Base-by-base conservation (phyloP, 306 rosid species). In the Citrullus amarus region DNA sequence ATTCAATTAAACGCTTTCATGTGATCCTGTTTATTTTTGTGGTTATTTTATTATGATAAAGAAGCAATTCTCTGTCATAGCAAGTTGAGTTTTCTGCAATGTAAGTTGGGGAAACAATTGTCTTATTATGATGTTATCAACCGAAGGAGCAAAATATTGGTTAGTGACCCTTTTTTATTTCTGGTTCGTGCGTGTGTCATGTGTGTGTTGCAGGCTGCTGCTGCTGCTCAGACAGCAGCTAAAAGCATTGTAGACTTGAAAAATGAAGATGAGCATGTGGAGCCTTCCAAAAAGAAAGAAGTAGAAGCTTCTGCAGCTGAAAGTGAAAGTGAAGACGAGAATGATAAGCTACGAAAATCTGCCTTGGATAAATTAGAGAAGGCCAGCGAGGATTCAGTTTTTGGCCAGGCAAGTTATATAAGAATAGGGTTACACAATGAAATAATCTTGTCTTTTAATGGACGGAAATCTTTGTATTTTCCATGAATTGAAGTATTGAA, bases 291-390 rank as follows among this genome's bases (percentile, higher is more conserved):
- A 84, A 90, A 88, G 63, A 90, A 84, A 82, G 88, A 57, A 84
- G 89, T 75, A 53, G 88, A 86, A 78, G 88, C 58, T 54, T 76
- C 89, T 60, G 85, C 80, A 41, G 55, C 69, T 67, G 87, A 79
- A 58, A 84, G 67, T 82, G 93, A 87, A 82, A 88, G 81, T 6
- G 91, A 79, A 8, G 91, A 87, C 46, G 97, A 88, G 81, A 36
- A 56, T 38, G 87, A 80, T 17, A 84, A 84, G 54, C 75, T 78
- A 55, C 89, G 93, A 41, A 88, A 77, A 86, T 84, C 91, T 83
- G 96, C 97, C 81, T 70, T 96, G 80, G 91, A 91, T 22, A 92
- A 80, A 82, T 85, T 95, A 88, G 99, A 91, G 96, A 95, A 92
- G 79, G 99, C 97, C 68, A 85, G 99, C 78, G 97, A 88, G 46